These are phyloP conservation scores for Stromatinia cepivora DNA, from an alignment of 2,329 filamentous ascomycete genomes.

Conservation along the genomic window DNA sequence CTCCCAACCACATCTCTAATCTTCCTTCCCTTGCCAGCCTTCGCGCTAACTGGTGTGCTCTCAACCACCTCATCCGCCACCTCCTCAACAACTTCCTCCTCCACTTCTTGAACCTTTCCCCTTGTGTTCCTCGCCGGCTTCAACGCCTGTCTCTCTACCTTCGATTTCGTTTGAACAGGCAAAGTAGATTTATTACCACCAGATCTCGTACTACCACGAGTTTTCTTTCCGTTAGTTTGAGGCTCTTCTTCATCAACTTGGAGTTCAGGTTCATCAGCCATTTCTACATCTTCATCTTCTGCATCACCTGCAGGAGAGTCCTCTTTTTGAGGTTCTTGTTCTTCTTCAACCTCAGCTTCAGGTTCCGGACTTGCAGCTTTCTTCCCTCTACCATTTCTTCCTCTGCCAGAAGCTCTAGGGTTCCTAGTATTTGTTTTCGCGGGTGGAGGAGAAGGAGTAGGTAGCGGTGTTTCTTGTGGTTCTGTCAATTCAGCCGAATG, in stretches of 20 bases:
- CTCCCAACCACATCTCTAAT: background rate
- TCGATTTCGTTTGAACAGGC: background rate
- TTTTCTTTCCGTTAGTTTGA: constrained; percentile 4
- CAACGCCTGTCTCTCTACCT: background rate
- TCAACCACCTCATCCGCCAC: background rate
- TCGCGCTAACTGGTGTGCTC: background rate
- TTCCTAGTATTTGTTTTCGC: constrained; percentile 3
- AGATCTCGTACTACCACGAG: background rate
- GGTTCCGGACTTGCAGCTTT: constrained; percentile 2
- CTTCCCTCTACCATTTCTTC: background rate
- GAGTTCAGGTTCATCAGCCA: background rate
- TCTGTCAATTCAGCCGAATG: background rate
- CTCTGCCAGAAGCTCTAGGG: constrained; percentile 1
- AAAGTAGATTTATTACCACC: background rate
- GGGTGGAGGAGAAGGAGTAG: constrained; percentile 1
- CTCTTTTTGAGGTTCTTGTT: constrained; percentile 37
- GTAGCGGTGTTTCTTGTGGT: background rate
- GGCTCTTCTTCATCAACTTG: background rate
- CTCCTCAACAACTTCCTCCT: background rate
- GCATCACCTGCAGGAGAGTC: constrained; percentile 1
- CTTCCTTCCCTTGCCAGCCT: background rate
- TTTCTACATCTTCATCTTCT: constrained; percentile 20
- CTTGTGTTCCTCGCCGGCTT: constrained; percentile 8
- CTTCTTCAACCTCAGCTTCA: constrained; percentile 14
- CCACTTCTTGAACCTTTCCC: background rate